Conservation (phyloP, 2,329 filamentous ascomycete genomes). For the Acephala macrosclerotiorum region DNA sequence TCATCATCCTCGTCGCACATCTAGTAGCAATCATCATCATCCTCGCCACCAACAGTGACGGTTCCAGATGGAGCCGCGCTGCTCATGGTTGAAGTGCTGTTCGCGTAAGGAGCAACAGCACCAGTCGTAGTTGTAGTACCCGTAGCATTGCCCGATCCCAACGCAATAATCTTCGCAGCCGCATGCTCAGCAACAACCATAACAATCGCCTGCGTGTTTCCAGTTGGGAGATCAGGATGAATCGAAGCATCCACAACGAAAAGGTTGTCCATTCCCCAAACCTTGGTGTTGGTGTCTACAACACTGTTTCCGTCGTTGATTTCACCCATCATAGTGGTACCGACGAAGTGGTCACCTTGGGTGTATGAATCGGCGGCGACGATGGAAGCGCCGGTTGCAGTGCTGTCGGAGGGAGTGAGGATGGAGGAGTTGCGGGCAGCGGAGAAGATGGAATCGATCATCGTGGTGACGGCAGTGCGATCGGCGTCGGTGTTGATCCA, state of each 20-base stretch:
- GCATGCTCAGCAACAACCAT: conserved; percentile 66
- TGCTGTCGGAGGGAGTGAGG: conserved; percentile 42
- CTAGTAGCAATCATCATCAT: background rate
- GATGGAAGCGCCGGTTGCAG: conserved; percentile 15
- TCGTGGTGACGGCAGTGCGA: conserved; percentile 57
- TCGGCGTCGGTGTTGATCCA: conserved; percentile 67
- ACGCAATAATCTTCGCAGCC: conserved; percentile 22
- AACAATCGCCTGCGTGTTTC: conserved; percentile 72
- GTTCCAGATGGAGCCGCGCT: background rate
- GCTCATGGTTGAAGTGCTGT: conserved; percentile 4
- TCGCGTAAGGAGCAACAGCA: conserved; percentile 9
- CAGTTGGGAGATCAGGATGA: conserved; percentile 72
- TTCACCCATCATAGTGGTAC: conserved; percentile 47
- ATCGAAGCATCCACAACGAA: conserved; percentile 74
- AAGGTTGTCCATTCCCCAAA: conserved; percentile 73
- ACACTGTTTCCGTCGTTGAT: conserved; percentile 62
- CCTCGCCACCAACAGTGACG: background rate
- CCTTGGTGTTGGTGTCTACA: conserved; percentile 68
- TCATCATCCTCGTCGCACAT: too few relatives aligned
- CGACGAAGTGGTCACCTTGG: conserved; percentile 25
- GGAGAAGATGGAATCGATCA: conserved; percentile 58
- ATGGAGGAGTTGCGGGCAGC: conserved; percentile 62
- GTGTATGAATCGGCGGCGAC: conserved; percentile 8
- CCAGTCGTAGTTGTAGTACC: background rate
- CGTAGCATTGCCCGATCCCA: conserved; percentile 5